These are phyloP conservation scores for Ganoderma multipileum DNA, from an alignment of 1,284 basidiomycete species.

Conservation along the genomic window DNA sequence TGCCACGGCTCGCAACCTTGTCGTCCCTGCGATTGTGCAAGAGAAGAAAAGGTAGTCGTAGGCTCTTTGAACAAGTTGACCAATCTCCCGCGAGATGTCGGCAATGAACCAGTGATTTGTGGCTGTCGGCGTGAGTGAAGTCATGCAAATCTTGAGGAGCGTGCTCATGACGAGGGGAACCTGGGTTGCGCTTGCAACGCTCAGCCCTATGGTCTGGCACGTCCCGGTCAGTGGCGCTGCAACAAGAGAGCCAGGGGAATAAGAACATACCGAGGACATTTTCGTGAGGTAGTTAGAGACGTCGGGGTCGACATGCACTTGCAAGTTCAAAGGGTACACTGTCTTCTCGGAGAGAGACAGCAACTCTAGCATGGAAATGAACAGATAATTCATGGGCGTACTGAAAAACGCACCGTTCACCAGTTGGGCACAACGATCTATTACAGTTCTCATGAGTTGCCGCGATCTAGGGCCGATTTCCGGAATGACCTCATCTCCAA, in stretches of 20 bases:
- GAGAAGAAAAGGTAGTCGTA: constrained; percentile 55
- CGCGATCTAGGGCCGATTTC: constrained; percentile 39
- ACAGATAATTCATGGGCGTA: not conserved
- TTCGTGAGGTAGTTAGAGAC: constrained; percentile 3
- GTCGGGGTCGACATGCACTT: constrained; percentile 4
- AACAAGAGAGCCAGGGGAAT: not conserved
- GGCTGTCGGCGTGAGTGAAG: constrained; percentile 47
- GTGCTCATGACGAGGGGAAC: constrained; percentile 54
- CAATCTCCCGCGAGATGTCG: constrained; percentile 50
- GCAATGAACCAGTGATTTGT: constrained; percentile 54
- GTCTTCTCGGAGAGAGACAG: constrained; percentile 4
- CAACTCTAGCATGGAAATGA: not conserved
- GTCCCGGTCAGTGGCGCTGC: not conserved
- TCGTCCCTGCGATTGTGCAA: constrained; percentile 43
- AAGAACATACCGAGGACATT: constrained; percentile 7
- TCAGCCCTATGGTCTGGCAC: constrained; percentile 5
- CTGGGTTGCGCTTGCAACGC: constrained; percentile 36
- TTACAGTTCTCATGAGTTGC: constrained; percentile 50
- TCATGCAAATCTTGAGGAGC: constrained; percentile 51
- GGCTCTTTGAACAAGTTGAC: constrained; percentile 47
- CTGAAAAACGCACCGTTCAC: constrained; percentile 23
- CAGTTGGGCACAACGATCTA: constrained; percentile 45
- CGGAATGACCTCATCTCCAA: constrained; percentile 46
- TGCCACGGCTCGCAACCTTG: constrained; percentile 49
- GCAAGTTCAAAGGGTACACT: constrained; percentile 12